These are phyloP conservation scores for Pigoraptor vietnamica DNA, from an alignment of 78 protist species.

Conservation along the genomic window DNA sequence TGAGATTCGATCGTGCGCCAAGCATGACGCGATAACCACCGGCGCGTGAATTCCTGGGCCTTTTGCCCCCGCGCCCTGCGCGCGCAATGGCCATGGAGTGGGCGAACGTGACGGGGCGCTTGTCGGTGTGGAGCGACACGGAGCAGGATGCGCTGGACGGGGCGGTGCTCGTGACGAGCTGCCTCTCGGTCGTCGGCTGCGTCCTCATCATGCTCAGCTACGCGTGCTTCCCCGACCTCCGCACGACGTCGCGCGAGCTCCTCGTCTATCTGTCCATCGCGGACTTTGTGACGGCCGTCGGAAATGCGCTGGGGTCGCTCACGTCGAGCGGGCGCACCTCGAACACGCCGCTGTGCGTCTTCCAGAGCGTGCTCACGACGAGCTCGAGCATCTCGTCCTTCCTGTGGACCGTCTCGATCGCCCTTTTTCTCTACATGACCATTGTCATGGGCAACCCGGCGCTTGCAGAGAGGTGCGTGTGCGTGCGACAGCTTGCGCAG, in stretches of 20 bases:
- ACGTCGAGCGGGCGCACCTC: neutral
- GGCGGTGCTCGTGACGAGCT: neutral
- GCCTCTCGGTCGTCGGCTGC: neutral
- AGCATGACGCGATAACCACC: too few relatives aligned
- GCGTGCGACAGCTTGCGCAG: too few relatives aligned
- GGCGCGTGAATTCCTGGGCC: too few relatives aligned
- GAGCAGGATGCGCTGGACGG: too few relatives aligned
- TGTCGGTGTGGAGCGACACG: too few relatives aligned
- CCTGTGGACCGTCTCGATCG: neutral
- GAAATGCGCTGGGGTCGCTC: neutral
- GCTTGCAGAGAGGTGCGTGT: too few relatives aligned
- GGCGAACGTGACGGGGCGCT: too few relatives aligned
- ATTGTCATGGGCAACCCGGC: too few relatives aligned
- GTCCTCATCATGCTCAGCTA: neutral
- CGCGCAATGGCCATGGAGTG: too few relatives aligned
- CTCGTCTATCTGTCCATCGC: neutral
- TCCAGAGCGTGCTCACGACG: neutral
- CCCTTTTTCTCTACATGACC: neutral
- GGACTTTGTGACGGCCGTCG: neutral
- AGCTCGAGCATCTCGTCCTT: neutral
- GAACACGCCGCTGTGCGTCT: neutral
- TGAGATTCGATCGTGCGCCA: too few relatives aligned
- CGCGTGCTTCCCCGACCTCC: neutral
- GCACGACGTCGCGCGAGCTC: neutral
- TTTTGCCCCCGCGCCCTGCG: too few relatives aligned